A percentile compares a stretch with the other conserved stretches of the same genome.
These are phyloP conservation scores for Monosporascus ibericus DNA, from an alignment of 2,329 filamentous ascomycete genomes.

Conservation along the genomic window DNA sequence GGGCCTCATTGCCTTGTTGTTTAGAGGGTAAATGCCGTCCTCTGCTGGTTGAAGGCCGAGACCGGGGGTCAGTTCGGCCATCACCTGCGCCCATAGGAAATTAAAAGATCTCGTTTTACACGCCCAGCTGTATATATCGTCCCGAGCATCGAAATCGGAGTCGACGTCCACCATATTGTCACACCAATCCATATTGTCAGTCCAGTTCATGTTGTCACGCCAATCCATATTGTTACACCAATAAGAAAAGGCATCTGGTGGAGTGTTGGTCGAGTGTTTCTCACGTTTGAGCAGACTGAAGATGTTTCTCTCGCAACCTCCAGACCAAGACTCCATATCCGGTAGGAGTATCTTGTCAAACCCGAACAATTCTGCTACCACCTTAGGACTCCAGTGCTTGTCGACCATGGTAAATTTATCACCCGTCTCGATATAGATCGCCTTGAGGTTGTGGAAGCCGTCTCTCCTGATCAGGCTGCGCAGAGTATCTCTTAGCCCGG, in stretches of 20 bases:
- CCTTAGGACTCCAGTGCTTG: background rate
- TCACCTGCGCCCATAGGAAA: background rate
- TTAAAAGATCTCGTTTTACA: background rate
- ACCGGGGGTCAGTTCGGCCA: background rate
- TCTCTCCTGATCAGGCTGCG: background rate
- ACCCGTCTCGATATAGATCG: background rate
- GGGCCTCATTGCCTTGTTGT: background rate
- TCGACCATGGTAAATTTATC: background rate
- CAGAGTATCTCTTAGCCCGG: background rate
- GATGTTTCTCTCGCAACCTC: background rate
- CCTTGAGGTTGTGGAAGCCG: background rate
- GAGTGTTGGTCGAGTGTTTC: background rate
- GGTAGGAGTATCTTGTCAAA: background rate
- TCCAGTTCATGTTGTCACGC: background rate
- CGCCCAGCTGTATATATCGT: too few relatives aligned
- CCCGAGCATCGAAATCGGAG: too few relatives aligned
- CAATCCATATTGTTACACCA: background rate
- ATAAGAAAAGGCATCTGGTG: background rate
- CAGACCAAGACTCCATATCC: background rate
- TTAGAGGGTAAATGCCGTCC: background rate
- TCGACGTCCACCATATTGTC: too few relatives aligned
- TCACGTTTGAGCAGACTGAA: background rate
- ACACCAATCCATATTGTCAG: too few relatives aligned
- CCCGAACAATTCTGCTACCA: background rate
- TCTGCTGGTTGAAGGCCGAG: background rate